A percentile compares a stretch with the other conserved stretches of the same genome.
phyloP scores from a whole-genome alignment of 2,329 filamentous ascomycete genomes.

The Periconia sp. region DNA sequence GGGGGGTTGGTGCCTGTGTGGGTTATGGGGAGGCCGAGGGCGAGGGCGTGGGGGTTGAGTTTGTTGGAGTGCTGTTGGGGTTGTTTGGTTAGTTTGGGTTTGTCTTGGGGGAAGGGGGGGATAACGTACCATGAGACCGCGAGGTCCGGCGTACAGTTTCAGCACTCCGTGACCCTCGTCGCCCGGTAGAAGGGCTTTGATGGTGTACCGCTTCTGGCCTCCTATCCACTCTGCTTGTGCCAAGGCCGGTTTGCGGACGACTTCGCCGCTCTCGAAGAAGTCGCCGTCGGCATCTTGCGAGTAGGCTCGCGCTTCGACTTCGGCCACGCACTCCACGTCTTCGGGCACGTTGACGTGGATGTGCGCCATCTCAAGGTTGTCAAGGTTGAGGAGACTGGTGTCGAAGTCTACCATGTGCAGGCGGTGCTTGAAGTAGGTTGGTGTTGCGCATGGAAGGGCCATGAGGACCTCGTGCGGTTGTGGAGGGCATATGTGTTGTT shows the following conservation, averaged over 20 bases:
- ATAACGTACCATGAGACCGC: conserved; percentile 74
- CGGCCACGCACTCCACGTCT: conserved; percentile 88
- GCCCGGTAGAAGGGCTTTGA: conserved; percentile 88
- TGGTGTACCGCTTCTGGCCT: conserved; percentile 85
- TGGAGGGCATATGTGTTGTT: conserved; percentile 91
- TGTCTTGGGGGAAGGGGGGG: too few species aligned
- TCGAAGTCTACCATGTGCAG: conserved; percentile 87
- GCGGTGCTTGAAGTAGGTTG: conserved; percentile 81
- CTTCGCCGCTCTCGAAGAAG: conserved; percentile 87
- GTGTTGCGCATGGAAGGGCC: conserved; percentile 81
- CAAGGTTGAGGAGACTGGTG: conserved; percentile 80
- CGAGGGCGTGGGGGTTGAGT: conserved; percentile 90
- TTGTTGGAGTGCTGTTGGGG: conserved; percentile 74
- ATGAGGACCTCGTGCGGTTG: conserved; percentile 84
- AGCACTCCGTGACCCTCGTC: conserved; percentile 87
- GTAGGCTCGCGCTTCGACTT: conserved; percentile 83
- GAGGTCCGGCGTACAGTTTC: conserved; percentile 90
- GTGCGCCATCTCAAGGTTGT: conserved; percentile 92
- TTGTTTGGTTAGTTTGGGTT: not conserved
- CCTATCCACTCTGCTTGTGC: conserved; percentile 90
- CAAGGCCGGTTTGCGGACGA: conserved; percentile 80
- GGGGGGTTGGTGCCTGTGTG: conserved; percentile 91
- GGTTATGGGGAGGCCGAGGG: conserved; percentile 84
- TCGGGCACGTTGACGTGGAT: conserved; percentile 83
- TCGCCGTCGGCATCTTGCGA: conserved; percentile 86